Evolutionary conservation across 768 basidiomycete genomes (phyloP), one percentile per base, ranked within the genome.

Genomic region (Boletus insuetus): DNA sequence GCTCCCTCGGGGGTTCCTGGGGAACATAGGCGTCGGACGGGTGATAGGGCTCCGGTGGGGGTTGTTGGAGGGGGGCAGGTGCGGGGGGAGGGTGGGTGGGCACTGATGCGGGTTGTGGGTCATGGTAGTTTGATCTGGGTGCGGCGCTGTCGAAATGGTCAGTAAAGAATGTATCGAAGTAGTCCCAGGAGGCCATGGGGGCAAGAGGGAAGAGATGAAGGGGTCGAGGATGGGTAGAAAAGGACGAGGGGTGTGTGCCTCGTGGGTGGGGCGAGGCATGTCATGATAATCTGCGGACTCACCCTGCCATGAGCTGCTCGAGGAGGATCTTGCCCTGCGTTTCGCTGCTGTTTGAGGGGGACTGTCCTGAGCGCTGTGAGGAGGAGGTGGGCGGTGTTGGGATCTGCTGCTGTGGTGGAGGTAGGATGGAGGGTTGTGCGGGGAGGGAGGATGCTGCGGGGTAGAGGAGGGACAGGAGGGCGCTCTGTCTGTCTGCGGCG

Each of bases 241-340:
- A 69, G 59, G 61, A 45, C 32, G 39, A 37, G 19, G 19, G 7
- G 46, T 41, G 41, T 1, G 45, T 4, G 66, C 67, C 64, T 71
- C 61, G 64, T 68, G 67, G 61, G 52, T 42, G 54, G 42, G 65
- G 68, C 58, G 69, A 69, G 67, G 58, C 60, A 19, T 1, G 38
- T n/a, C 37, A 49, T 10, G 51, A 51, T 51, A 32, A 44, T 44
- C 42, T 26, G 37, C 16, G 56, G 16, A 77, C 86, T 73, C 67
- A 92, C 90, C 87, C 86, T 53, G 84, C 77, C 84, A 93, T 89
- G 56, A 93, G 75, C 66, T 91, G 87, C 60, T 93, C 90, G 56
- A 93, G 72, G 61, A 92, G 69, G 56, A 84, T 76, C 73, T 91
- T 89, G 54, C 86, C 85, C 67, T 89, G 87, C 0, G 81, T 71